Evolutionary conservation across 768 basidiomycete genomes (phyloP), one percentile per base, ranked within the genome.

Genomic region (Boletus patriciae): DNA sequence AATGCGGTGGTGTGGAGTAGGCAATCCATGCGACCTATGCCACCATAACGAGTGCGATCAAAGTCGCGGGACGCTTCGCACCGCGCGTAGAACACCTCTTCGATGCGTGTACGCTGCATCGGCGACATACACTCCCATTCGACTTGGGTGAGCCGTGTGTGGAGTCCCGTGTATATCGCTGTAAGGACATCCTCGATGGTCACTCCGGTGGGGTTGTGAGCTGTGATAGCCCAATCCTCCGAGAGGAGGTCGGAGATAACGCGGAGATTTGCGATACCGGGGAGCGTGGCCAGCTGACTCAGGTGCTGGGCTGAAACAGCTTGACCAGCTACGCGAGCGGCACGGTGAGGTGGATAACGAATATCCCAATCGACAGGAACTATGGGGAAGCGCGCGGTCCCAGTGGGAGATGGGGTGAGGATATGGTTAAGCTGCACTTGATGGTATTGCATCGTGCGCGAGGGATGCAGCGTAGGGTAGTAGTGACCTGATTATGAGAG

Each of bases 171-270:
- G 65, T 78, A 72, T 44, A 85, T 80, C n/a, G 77, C 76, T 2
- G 72, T 54, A 5, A 86, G 68, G 21, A 85, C 73, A 45, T 86
- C 80, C n/a, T 66, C 66, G 52, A 86, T 64, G 3, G 83, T 85
- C 41, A 86, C 77, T 10, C 79, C 80, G 0, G 64, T 62, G 8
- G 73, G 68, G 61, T 79, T 81, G n/a, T 66, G 61, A 10, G 72
- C 74, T 11, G 72, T 59, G 31, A 81, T 77, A 6, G 67, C 66
- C 79, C 81, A 83, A 11, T 71, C 57, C 46, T 69, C 73, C 11
- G 74, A 75, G 21, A 81, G 73, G 55, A 83, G 63, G 29, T 77
- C 82, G 55, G 81, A 84, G 11, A 70, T 64, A 53, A 86, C 58
- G 38, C 64, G 68, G 27, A 86, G 69, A 21, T 58, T 57, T 33